Evolutionary conservation across 129 eudicot species (phyloP), one percentile per base, ranked within the genome.

Genomic region (Escallonia rubra): DNA sequence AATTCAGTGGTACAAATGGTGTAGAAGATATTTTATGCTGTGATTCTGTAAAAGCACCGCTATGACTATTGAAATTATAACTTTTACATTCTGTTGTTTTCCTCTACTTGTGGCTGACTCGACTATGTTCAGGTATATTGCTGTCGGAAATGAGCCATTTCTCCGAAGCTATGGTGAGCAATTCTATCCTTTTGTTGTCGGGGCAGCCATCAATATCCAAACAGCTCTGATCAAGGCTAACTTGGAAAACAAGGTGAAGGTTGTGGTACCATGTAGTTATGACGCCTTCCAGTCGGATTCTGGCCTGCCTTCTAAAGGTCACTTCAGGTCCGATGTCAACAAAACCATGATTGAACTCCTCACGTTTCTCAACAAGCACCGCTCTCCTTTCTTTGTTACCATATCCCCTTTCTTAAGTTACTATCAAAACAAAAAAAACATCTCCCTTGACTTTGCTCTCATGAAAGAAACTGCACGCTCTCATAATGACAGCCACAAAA

Each of bases 81-180:
- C 34, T 23, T 23, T 23, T 23, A 23, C 1, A 0, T 23, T 23
- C 34, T 52, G 8, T 42, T 15, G 11, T 11, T 54, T 2, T 43
- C 2, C 7, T 23, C 59, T 51, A 9, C n/a, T 46, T 42, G 59
- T 13, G 4, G 69, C 34, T 23, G 34, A 23, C 72, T 75, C 15
- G 48, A 40, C 51, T 7, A 66, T 48, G 43, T 73, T 58, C 80
- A 91, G 97, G 79, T 88, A 83, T 64, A 66, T 91, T 79, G 90
- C 91, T 68, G 90, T 88, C 55, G 97, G 97, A 61, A 89, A 91
- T 53, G 94, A 85, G 73, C 88, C 96, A 13, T 88, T 91, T 80
- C 91, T 83, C 67, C 91, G 78, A 79, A 76, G 76, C 43, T 84
- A 88, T 44, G 86, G 89, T 39, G 82, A 82, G 9, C 89, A 84